These are phyloP conservation scores for Acarospora socialis DNA, from an alignment of 2,329 filamentous ascomycete species.

Conservation along the genomic window DNA sequence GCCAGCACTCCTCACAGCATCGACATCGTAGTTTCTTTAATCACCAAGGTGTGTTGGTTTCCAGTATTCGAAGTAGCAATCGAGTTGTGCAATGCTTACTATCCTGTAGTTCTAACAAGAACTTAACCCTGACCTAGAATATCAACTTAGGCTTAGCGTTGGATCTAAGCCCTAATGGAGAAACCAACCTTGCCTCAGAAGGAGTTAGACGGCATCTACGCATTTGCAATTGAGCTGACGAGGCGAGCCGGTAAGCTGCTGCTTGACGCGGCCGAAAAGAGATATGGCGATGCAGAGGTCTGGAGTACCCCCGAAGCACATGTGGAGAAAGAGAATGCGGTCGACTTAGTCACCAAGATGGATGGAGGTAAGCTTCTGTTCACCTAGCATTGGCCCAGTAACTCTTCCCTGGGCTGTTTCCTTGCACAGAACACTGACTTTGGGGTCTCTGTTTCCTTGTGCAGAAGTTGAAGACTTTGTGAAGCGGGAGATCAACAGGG, in stretches of 20 bases:
- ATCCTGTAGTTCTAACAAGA: too few species aligned
- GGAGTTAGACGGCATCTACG: conserved; percentile 51
- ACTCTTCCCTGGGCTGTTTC: neutral
- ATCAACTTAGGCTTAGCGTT: too few species aligned
- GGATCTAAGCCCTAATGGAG: too few species aligned
- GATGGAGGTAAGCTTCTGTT: conserved; percentile 44
- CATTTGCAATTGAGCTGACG: conserved; percentile 55
- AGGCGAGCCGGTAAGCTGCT: conserved; percentile 56
- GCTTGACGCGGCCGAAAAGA: conserved; percentile 46
- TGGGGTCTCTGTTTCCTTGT: conserved; percentile 2
- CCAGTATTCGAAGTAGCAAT: too few species aligned
- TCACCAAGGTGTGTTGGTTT: too few species aligned
- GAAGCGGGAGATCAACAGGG: conserved; percentile 40
- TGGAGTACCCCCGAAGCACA: too few species aligned
- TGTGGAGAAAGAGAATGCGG: conserved; percentile 58
- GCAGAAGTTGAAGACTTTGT: conserved; percentile 63
- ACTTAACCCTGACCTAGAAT: too few species aligned
- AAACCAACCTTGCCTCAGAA: too few species aligned
- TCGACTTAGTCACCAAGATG: conserved; percentile 65
- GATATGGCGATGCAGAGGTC: conserved; percentile 31
- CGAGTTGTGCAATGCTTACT: too few species aligned
- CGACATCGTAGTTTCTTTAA: too few species aligned
- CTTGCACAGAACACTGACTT: neutral
- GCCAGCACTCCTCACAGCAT: too few species aligned
- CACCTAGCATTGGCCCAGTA: conserved; percentile 1